Base-by-base conservation (phyloP, 805 yeast genomes). In the Saturnispora mendoncae region DNA sequence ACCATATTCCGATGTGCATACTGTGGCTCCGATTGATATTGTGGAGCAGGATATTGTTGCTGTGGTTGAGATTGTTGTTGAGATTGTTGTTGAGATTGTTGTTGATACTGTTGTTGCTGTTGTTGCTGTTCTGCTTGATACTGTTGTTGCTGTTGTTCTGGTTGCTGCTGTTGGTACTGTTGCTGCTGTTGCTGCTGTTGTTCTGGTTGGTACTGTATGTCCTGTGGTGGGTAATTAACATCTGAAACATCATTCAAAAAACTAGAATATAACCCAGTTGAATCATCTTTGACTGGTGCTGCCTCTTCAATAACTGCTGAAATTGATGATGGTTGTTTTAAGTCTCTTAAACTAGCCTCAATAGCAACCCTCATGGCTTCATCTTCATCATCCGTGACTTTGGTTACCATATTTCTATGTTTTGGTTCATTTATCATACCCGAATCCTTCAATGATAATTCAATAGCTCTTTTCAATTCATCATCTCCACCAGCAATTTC, bases 341-440 rank as follows among this genome's bases (percentile, higher is more conserved):
- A 69, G 44, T 88, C 97, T 40, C 70, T 71, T 46, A 92, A 67
- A 59, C 95, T 85, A 1, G 95, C 95, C 13, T 83, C 95, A 44
- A 92, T 90, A 0, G 97, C 98, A 1, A 92, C 94, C 57, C 78
- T 84, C 78, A 90, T 74, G 28, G 86, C 95, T 29, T 81, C 90
- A 54, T 87, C 95, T 14, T 80, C 84, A 15, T 82, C 86, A 13
- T 59, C 65, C 2, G 46, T 55, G 9, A 25, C 18, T 12, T 15
- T 19, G 4, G 43, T 41, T 9, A 28, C n/a, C 7, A 19, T 25
- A 4, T 9, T 10, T 17, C 36, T 41, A 4, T 46, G 28, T 3
- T 19, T 23, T 4, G 50, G 40, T 5, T 36, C 24, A 14, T 37
- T 33, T 9, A 41, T 45, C n/a, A 49, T 38, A 1, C 57, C 51